A percentile compares a stretch with the other conserved stretches of the same genome.
These are phyloP conservation scores for Osmozyma mogii DNA, from an alignment of 805 yeast species.

Conservation along the genomic window DNA sequence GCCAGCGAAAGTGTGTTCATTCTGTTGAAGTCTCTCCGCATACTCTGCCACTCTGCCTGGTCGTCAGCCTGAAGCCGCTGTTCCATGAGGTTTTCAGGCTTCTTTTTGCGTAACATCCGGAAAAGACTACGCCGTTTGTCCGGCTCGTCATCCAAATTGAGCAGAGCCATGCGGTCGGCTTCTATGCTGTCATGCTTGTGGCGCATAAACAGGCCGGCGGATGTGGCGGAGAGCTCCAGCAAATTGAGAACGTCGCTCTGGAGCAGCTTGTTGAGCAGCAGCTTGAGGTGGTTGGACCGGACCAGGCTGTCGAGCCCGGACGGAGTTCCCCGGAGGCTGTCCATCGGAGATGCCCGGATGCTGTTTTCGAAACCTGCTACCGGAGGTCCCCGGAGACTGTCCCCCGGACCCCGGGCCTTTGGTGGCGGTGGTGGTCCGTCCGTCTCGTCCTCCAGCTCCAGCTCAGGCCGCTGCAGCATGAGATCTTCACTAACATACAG, in stretches of 20 bases:
- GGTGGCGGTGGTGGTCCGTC: slow-evolving; percentile 12
- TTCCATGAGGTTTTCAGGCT: slow-evolving; percentile 27
- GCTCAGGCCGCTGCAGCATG: slow-evolving; percentile 18
- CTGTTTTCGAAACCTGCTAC: slow-evolving; percentile 6
- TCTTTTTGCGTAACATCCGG: slow-evolving; percentile 32
- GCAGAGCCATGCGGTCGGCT: slow-evolving; percentile 27
- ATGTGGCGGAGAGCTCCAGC: slow-evolving; percentile 79
- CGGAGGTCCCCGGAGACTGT: slow-evolving; percentile 16
- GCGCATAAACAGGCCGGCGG: slow-evolving; percentile 78
- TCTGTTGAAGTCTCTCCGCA: slow-evolving; percentile 41
- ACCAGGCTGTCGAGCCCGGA: slow-evolving; percentile 22
- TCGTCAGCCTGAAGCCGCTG: slow-evolving; percentile 37
- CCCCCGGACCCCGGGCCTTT: slow-evolving; percentile 7
- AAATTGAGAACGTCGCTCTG: slow-evolving; percentile 40
- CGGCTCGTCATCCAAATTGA: slow-evolving; percentile 36
- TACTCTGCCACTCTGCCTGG: slow-evolving; percentile 29
- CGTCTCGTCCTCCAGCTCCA: slow-evolving; percentile 12
- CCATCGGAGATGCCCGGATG: too few relatives aligned
- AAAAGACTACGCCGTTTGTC: slow-evolving; percentile 38
- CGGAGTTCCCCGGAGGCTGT: slow-evolving; percentile 11
- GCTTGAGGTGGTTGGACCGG: slow-evolving; percentile 28
- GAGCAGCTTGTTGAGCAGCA: slow-evolving; percentile 33
- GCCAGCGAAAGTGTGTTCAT: slow-evolving; percentile 59
- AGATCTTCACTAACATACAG: slow-evolving; percentile 29
- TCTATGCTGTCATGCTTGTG: slow-evolving; percentile 45